phyloP scores from a whole-genome alignment of 192 early-diverging fungal species.

The Thamnidium elegans region DNA sequence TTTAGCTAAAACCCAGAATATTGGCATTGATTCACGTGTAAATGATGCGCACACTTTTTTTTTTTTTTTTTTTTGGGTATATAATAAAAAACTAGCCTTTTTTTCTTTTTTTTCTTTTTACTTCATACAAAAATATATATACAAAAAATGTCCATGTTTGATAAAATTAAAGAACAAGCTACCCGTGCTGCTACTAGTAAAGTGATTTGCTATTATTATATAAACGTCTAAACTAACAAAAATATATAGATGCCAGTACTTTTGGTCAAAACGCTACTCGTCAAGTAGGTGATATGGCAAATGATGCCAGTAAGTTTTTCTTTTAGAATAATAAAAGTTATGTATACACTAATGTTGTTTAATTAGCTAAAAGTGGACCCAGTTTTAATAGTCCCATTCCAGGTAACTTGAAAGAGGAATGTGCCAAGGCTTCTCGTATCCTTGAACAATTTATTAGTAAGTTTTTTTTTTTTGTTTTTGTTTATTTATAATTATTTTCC shows the following conservation, averaged over 20 bases:
- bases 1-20: slow-evolving; percentile 82
- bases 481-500: not conserved
- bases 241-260: slow-evolving; percentile 8
- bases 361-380: slow-evolving; percentile 1
- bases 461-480: not conserved
- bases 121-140: not conserved
- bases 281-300: slow-evolving; percentile 11
- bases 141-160: slow-evolving; percentile 23
- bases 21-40: slow-evolving; percentile 71
- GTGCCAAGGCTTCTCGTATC: slow-evolving; percentile 29
- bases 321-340: not conserved
- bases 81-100: not conserved
- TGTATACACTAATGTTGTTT: not conserved
- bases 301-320: slow-evolving; percentile 8
- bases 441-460: slow-evolving; percentile 24
- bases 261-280: slow-evolving; percentile 26
- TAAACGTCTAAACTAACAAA: not conserved
- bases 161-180: slow-evolving; percentile 33
- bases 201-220: not conserved
- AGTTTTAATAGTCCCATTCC: slow-evolving; percentile 30
- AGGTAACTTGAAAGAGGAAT: slow-evolving; percentile 24
- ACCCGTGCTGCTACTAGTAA: slow-evolving; percentile 13
- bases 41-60: slow-evolving; percentile 77
- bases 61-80: slow-evolving; percentile 92
- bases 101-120: not conserved